These are phyloP conservation scores for Hibiscus trionum DNA, from an alignment of 345 rosid genomes.

Conservation along the genomic window DNA sequence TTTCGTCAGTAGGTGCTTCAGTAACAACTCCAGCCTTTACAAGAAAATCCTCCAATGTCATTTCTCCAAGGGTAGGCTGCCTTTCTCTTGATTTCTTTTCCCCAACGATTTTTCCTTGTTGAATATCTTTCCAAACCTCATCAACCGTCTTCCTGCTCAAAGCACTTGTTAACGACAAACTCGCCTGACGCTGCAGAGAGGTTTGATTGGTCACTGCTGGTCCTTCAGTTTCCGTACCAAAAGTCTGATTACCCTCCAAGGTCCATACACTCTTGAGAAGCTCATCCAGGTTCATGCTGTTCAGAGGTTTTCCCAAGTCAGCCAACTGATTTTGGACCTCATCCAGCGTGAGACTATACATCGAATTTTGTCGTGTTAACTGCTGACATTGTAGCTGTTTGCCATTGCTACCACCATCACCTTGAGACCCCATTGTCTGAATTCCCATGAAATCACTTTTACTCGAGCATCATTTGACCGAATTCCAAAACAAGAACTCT, in stretches of 20 bases:
- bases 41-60: constrained; percentile 96
- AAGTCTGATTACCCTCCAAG: constrained; percentile 65
- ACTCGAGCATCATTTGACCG: background rate
- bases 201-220: constrained; percentile 29
- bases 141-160: constrained; percentile 90
- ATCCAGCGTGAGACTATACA: constrained; percentile 82
- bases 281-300: constrained; percentile 92
- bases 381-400: constrained; percentile 59
- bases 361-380: constrained; percentile 59
- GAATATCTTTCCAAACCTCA: constrained; percentile 97
- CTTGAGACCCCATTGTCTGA: constrained; percentile 53
- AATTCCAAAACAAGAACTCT: background rate
- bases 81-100: constrained; percentile 56
- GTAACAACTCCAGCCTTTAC: constrained; percentile 86
- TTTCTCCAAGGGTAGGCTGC: constrained; percentile 80
- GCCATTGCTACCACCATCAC: constrained; percentile 43
- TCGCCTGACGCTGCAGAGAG: constrained; percentile 60
- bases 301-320: constrained; percentile 73
- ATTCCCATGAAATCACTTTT: constrained; percentile 13
- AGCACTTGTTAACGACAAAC: constrained; percentile 52
- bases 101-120: constrained; percentile 50
- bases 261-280: constrained; percentile 84
- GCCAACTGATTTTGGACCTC: constrained; percentile 91
- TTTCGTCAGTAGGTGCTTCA: constrained; percentile 44
- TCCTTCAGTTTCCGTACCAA: constrained; percentile 37